Base-by-base conservation (phyloP, 2,329 filamentous ascomycete genomes). In the Fusarium chlamydosporum region DNA sequence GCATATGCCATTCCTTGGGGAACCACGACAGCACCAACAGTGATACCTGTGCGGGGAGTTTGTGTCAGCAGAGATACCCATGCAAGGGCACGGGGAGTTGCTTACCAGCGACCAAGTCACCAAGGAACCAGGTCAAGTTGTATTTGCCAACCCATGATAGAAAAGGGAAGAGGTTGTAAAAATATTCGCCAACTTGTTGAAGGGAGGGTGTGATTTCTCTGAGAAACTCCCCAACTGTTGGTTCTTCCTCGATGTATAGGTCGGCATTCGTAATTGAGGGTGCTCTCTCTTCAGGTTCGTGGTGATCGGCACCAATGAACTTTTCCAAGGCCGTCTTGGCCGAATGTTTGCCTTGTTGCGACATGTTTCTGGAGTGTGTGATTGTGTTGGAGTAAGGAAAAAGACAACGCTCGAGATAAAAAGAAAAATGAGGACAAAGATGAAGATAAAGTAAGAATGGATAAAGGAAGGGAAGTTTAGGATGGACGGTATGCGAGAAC, bases 1-100 rank as follows among this genome's bases (percentile, higher is more conserved):
- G 84, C 84, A 57, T 86, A 86, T 4, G 84, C 84, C 84, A 86
- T 86, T 41, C 81, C 81, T 72, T 86, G 84, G 4, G 84, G 84
- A n/a, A 86, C 83, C 50, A 86, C 84, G 5, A 86, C 84, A 53
- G 83, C 83, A 59, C 84, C 84, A 54, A 86, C 83, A 16, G 84
- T 86, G 35, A 78, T 70, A 51, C 78, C 78, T 81, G 34, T 56
- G 13, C 50, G 51, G 56, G 48, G 47, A 20, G 67, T 38, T 48
- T 26, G 56, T 43, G 61, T 78, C 55, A 76, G 72, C 53, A 26
- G 43, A 53, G 43, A 26, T 18, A 58, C 45, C 51, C 40, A 42
- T 54, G 46, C 40, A 34, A 38, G 26, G 6, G 23, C 3, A 52
- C 50, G 23, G 53, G 42, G 26, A 51, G 37, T 34, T 41, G 69